Evolutionary conservation across 2,329 filamentous ascomycete species (phyloP).

Genomic region (Penicillium sp.): DNA sequence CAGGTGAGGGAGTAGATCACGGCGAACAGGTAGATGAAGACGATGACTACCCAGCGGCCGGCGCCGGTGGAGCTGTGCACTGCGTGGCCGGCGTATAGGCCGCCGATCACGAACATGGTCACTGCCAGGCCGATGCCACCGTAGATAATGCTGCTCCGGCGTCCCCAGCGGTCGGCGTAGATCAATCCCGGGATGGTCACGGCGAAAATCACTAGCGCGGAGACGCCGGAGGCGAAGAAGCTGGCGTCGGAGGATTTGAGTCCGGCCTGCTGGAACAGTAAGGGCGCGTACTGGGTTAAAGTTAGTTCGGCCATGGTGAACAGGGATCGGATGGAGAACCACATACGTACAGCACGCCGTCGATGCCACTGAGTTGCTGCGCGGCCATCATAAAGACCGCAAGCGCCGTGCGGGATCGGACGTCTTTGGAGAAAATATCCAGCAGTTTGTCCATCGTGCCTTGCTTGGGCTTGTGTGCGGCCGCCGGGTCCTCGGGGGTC

Average conservation of each 20-base stretch:
- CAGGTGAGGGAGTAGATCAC: slow-evolving; percentile 43
- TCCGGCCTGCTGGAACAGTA: slow-evolving; percentile 60
- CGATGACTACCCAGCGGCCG: slow-evolving; percentile 30
- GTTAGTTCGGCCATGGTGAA: neutral
- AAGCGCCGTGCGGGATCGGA: slow-evolving; percentile 50
- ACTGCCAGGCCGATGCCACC: slow-evolving; percentile 53
- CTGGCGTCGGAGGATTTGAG: slow-evolving; percentile 53
- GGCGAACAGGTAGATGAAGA: slow-evolving; percentile 25
- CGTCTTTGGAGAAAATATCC: slow-evolving; percentile 41
- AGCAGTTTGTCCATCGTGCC: slow-evolving; percentile 24
- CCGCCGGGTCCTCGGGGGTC: slow-evolving; percentile 12
- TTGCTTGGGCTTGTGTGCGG: slow-evolving; percentile 3
- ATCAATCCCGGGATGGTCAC: slow-evolving; percentile 57
- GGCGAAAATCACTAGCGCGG: slow-evolving; percentile 58
- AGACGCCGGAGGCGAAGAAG: slow-evolving; percentile 61
- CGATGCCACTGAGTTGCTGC: slow-evolving; percentile 61
- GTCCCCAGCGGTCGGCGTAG: slow-evolving; percentile 57
- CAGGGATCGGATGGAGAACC: neutral
- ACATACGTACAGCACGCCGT: slow-evolving; percentile 59
- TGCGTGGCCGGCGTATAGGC: slow-evolving; percentile 32
- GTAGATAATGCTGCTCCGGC: slow-evolving; percentile 53
- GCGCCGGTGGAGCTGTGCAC: slow-evolving; percentile 29
- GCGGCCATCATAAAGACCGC: slow-evolving; percentile 59
- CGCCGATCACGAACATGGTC: slow-evolving; percentile 37
- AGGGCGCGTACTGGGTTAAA: slow-evolving; percentile 54